Evolutionary conservation across 306 rosid species (phyloP).

Genomic region (Prosopis cineraria): DNA sequence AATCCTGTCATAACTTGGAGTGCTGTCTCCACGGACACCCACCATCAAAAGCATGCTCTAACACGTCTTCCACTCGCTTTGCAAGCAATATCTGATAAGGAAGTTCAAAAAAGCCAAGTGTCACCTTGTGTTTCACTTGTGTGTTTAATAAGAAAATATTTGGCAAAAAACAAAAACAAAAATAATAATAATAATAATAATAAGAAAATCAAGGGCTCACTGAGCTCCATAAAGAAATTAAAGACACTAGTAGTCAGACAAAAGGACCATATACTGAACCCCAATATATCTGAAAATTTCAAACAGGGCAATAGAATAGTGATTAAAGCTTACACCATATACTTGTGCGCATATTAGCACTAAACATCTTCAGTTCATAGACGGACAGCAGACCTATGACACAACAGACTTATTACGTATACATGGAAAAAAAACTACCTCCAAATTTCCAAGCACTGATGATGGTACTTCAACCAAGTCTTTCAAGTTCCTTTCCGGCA

Average conservation of each 20-base stretch:
- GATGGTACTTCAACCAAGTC: constrained; percentile 95
- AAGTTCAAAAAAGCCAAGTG: constrained; percentile 2
- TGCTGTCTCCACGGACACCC: constrained; percentile 84
- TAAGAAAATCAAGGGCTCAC: constrained; percentile 6
- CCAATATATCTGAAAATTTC: constrained; percentile 1
- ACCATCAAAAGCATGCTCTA: constrained; percentile 80
- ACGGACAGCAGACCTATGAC: background rate
- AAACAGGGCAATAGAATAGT: background rate
- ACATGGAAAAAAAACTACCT: constrained; percentile 55
- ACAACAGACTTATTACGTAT: constrained; percentile 3
- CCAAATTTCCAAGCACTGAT: constrained; percentile 71
- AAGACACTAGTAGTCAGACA: constrained; percentile 21
- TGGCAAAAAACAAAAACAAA: too few species aligned
- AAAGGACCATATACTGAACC: background rate
- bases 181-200: background rate
- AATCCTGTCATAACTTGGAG: constrained; percentile 62
- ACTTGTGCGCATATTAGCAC: background rate
- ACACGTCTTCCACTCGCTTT: constrained; percentile 79
- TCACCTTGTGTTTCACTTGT: constrained; percentile 8
- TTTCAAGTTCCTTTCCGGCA: constrained; percentile 92
- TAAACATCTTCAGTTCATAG: background rate
- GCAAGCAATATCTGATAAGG: constrained; percentile 63
- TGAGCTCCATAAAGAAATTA: constrained; percentile 14
- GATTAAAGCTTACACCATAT: constrained; percentile 13
- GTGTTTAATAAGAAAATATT: constrained; percentile 10